Evolutionary conservation across 2,329 filamentous ascomycete genomes (phyloP).

Genomic region (Coniochaeta pulveracea): DNA sequence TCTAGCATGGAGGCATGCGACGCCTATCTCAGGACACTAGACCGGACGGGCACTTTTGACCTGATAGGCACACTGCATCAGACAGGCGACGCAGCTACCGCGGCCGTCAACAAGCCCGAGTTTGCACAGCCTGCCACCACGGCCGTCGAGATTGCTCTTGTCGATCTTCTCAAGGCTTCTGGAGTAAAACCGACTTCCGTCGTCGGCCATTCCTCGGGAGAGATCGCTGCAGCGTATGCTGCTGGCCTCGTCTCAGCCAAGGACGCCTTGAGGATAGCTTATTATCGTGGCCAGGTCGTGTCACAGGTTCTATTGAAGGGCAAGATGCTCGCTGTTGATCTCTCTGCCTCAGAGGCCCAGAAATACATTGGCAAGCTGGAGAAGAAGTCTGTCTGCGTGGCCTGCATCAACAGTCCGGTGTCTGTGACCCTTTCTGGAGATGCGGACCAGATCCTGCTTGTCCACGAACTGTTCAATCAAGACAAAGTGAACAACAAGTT

Average conservation of each 20-base stretch:
- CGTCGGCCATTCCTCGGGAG: conserved; percentile 35
- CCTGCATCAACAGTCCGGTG: conserved; percentile 16
- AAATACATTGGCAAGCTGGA: background rate
- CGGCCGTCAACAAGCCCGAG: background rate
- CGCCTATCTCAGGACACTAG: background rate
- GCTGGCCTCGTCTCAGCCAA: conserved; percentile 26
- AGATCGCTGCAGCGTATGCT: conserved; percentile 35
- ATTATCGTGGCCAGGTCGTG: conserved; percentile 14
- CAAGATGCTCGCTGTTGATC: conserved; percentile 10
- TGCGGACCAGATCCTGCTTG: conserved; percentile 14
- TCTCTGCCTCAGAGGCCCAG: conserved; percentile 3
- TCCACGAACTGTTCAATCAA: conserved; percentile 12
- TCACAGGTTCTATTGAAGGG: conserved; percentile 3
- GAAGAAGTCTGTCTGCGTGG: conserved; percentile 10
- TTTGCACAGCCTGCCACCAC: conserved; percentile 19
- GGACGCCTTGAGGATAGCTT: conserved; percentile 30
- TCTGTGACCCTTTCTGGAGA: conserved; percentile 19
- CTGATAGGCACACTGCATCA: background rate
- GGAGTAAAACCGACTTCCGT: conserved; percentile 24
- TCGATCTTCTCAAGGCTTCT: conserved; percentile 24
- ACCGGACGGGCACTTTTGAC: background rate
- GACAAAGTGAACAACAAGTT: conserved; percentile 16
- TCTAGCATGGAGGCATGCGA: background rate
- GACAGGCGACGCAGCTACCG: background rate
- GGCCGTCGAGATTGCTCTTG: conserved; percentile 35